Base-by-base conservation (phyloP, 345 rosid species). In the Nephelium lappaceum region DNA sequence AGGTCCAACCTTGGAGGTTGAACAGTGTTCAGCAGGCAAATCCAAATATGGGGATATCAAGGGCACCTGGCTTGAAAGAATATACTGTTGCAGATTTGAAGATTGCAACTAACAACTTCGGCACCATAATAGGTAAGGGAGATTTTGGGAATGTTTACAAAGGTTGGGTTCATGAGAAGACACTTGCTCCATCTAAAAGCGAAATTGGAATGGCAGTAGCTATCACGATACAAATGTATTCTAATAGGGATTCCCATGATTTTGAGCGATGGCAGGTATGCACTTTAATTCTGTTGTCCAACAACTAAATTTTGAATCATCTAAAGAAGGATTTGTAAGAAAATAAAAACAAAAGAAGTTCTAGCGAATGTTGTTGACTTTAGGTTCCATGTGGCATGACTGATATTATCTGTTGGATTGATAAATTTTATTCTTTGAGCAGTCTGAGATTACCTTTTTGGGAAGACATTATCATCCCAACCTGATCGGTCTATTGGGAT, bases 111-210 rank as follows among this genome's bases (percentile, higher is more conserved):
- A 92, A 75, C 84, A 90, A 86, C 77, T 93, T 95, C 79, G 86
- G 73, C 41, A 73, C 89, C 73, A 64, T 90, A 81, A 76, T 95
- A 85, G 98, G 98, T 3, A 88, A 92, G 80, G 98, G 98, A 39
- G 96, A 94, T 11, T 95, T 93, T 16, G 97, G 98, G 1, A 89
- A 77, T 70, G 98, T 95, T 63, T 95, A 80, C 83, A 92, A 87
- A 86, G 98, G 98, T 1, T 95, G 94, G 95, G 63, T 95, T 14
- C 92, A 95, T 78, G 91, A 81, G 38, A 90, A 73, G 83, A 89
- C 89, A 67, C 79, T 86, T 3, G 78, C 87, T 25, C 97, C 51
- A 1, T 45, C 51, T 7, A 45, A 45, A 45, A 11, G 51, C 51
- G 94, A 92, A 47, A 68, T 69, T 39, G 98, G 97, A 36, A 87